Base-by-base conservation (phyloP, 2,329 filamentous ascomycete genomes). In the Endothia cerciana region DNA sequence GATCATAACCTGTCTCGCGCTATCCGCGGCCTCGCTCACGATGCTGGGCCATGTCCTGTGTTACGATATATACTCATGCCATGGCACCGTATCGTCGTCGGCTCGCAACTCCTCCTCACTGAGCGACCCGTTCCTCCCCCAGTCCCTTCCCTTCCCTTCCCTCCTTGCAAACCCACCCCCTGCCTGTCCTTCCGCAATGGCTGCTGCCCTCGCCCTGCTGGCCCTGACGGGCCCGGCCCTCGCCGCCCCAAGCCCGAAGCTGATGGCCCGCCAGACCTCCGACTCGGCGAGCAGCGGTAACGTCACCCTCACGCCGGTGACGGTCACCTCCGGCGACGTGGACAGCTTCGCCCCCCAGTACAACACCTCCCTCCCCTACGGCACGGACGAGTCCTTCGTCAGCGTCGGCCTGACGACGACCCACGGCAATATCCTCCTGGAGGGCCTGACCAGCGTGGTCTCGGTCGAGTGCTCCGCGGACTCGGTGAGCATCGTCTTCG, bases 331-430 rank as follows among this genome's bases (percentile, higher is more conserved):
- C 33, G 62, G 58, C 17, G 47, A 40, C 25, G 33, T 59, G 19
- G 28, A 56, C 25, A 63, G 22, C 49, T 63, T 63, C 51, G 41
- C 38, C 0, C 65, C 65, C 8, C 41, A 58, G n/a, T 28, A 43
- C 25, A 67, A 67, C n/a, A 57, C 63, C 7, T 45, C 62, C 3
- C 62, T 67, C 1, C 57, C 63, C 40, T 67, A 67, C 43, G 62
- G 62, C 3, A 45, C 57, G 0, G 57, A 64, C 58, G 55, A 38
- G n/a, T 63, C 61, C 36, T 36, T 56, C 19, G 65, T 67, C 58
- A 67, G 63, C 38, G 30, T 67, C 41, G 53, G 47, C 25, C 7
- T 67, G 58, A 64, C 58, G 13, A 67, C 62, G 22, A 36, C 38
- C 1, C 40, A 61, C 13, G 62, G 47, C 30, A 61, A 63, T 36